Base-by-base conservation (phyloP, 805 yeast species). In the Komagataella kurtzmanii region DNA sequence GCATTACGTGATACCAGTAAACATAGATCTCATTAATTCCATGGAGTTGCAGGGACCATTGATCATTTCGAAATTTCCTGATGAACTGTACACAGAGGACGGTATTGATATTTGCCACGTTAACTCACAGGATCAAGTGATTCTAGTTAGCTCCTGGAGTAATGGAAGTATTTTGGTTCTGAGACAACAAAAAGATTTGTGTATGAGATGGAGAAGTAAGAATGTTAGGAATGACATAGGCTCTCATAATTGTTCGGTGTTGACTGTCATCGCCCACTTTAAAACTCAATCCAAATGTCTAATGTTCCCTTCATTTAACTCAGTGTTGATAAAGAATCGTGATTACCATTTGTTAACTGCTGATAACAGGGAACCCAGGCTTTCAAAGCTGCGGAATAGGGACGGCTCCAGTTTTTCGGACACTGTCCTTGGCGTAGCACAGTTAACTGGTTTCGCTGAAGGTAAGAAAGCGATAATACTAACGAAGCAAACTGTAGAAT, bases 1-100 rank as follows among this genome's bases (percentile, higher is more conserved):
- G 4, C 40, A 30, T 6, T 30, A 30, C 12, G 40, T 30, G 6
- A 30, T 30, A 30, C 40, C 14, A 14, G 40, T 30, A 8, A 30
- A 30, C 4, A 10, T 14, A 10, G 40, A 30, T 30, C 40, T 30
- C 40, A 30, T 30, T 30, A 30, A 30, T 7, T 21, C 17, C 8
- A 45, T 52, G 21, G 23, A 55, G 3, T 53, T 67, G 3, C 80
- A 76, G 58, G 88, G 88, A 2, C 85, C 88, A 1, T 67, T 78
- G 51, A 57, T 68, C 0, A 65, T 80, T 12, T 59, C 65, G 30
- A 85, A 86, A 3, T 83, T 71, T 55, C 85, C 86, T 0, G 74
- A 71, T 2, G 62, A 59, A 8, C 61, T 83, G 3, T 81, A 83
- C 59, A 68, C 66, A 3, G 74, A 68, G 40, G 68, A 69, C 7